A percentile compares a stretch with the other conserved stretches of the same genome.
phyloP scores from a whole-genome alignment of 148 eudicot species.

The Spergularia bocconei region DNA sequence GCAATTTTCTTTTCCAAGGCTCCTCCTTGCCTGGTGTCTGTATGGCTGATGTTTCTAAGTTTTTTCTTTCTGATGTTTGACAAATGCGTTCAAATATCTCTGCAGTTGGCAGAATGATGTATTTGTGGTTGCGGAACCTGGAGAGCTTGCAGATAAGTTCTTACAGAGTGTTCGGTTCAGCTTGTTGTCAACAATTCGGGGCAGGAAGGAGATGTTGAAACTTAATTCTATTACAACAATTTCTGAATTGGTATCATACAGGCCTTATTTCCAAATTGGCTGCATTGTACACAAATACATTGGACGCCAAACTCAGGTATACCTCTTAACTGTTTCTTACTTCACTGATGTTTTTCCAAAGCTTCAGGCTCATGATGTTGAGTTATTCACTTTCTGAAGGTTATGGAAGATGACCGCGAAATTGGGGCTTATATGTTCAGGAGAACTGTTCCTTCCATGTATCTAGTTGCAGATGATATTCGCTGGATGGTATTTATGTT shows the following conservation, averaged over 20 bases:
- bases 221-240: slow-evolving; percentile 66
- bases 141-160: slow-evolving; percentile 95
- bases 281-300: slow-evolving; percentile 90
- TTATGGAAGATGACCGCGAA: slow-evolving; percentile 99
- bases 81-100: background rate
- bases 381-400: slow-evolving; percentile 42
- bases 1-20: background rate
- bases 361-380: background rate
- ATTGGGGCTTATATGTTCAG: slow-evolving; percentile 98
- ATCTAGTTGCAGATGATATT: slow-evolving; percentile 78
- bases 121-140: slow-evolving; percentile 99
- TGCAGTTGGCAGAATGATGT: slow-evolving; percentile 99
- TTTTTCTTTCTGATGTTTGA: slow-evolving; percentile 16
- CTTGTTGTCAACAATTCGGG: slow-evolving; percentile 67
- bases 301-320: slow-evolving; percentile 96
- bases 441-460: slow-evolving; percentile 93
- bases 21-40: slow-evolving; percentile 1
- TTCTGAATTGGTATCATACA: slow-evolving; percentile 79
- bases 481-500: slow-evolving; percentile 74
- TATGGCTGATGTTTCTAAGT: slow-evolving; percentile 3
- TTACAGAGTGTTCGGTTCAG: slow-evolving; percentile 85
- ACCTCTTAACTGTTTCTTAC: slow-evolving; percentile 10
- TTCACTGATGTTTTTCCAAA: slow-evolving; percentile 1
- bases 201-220: slow-evolving; percentile 67
- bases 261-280: slow-evolving; percentile 92